Evolutionary conservation across 768 basidiomycete species (phyloP), one percentile per base, ranked within the genome.

Genomic region (Leccinum disarticulatum): DNA sequence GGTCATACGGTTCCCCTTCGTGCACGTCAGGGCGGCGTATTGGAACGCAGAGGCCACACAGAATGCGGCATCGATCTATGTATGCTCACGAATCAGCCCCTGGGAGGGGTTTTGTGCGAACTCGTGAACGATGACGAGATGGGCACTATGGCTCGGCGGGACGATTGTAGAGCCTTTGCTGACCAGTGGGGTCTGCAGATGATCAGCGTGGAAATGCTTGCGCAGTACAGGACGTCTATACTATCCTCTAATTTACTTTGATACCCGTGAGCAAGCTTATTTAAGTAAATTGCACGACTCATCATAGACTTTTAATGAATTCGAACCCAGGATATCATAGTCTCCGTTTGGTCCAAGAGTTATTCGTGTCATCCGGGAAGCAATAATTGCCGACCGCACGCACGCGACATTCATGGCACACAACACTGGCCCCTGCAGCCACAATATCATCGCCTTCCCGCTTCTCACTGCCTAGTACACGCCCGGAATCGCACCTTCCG

Each of bases 1-100:
- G 97, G 97, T 4, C 97, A 99, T 70, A 83, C 98, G 81, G 94
- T 98, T 1, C 95, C 97, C 27, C 79, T 99, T 30, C 88, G 95
- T 49, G 92, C 93, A 13, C 86, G 88, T 4, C 79, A 83, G 2
- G 94, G 94, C 8, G 97, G 97, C 14, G 88, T 94, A 3, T 80
- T 94, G 57, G 81, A 81, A n/a, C 85, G 97, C 49, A 86, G 85
- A 67, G 97, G 97, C 0, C 97, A 99, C 77, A 99, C 97, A 0
- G 97, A 99, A 73, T 83, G 89, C 52, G 87, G 84, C 6, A 81
- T 96, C 51, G 97, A 99, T 64, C 78, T 99, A 6, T 98, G 96
- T 72, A 72, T 75, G 49, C 78, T 98, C 48, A 87, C 94, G 3
- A 49, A 83, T 82, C 57, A 83, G 55, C 77, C 81, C 14, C 82